Percentiles rank a stretch among this genome's conserved stretches.
phyloP scores from a whole-genome alignment of 2,329 filamentous ascomycete genomes.

The Diaporthe vexans region DNA sequence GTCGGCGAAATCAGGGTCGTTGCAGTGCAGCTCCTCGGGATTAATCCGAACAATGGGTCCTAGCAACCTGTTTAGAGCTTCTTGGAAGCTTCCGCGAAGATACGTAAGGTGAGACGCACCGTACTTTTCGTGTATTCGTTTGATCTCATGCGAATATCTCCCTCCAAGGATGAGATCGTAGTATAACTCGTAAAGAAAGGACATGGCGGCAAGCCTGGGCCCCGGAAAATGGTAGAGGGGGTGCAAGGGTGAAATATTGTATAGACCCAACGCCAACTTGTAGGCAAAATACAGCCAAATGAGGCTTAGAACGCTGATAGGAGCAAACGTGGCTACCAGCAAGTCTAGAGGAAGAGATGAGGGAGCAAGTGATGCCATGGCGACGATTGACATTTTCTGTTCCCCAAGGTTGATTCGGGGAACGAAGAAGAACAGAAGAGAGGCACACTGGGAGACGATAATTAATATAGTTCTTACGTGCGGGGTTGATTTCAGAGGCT shows the following conservation, averaged over 20 bases:
- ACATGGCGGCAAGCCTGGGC: neutral
- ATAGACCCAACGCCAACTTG: neutral
- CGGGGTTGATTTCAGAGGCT: no score
- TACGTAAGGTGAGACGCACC: neutral
- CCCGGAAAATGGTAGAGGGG: slow-evolving; percentile 12
- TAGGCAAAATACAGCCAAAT: no score
- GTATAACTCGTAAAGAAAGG: slow-evolving; percentile 1
- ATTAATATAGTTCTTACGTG: no score
- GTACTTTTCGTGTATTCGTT: slow-evolving; percentile 6
- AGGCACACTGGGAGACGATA: no score
- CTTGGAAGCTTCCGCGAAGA: neutral
- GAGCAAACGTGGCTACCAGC: no score
- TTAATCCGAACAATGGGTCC: slow-evolving; percentile 55
- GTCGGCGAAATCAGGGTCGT: slow-evolving; percentile 44
- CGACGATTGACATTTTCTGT: no score
- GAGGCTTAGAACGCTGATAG: no score
- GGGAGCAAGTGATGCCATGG: no score
- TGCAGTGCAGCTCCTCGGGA: slow-evolving; percentile 55
- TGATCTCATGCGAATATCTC: slow-evolving; percentile 2
- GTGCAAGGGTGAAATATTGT: slow-evolving; percentile 11
- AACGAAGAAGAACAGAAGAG: no score
- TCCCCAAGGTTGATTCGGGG: no score
- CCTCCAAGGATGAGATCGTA: neutral
- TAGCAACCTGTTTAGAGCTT: neutral
- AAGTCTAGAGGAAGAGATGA: no score